These are phyloP conservation scores for Tetrahymena borealis DNA, from an alignment of 73 alveolate species.

Conservation along the genomic window DNA sequence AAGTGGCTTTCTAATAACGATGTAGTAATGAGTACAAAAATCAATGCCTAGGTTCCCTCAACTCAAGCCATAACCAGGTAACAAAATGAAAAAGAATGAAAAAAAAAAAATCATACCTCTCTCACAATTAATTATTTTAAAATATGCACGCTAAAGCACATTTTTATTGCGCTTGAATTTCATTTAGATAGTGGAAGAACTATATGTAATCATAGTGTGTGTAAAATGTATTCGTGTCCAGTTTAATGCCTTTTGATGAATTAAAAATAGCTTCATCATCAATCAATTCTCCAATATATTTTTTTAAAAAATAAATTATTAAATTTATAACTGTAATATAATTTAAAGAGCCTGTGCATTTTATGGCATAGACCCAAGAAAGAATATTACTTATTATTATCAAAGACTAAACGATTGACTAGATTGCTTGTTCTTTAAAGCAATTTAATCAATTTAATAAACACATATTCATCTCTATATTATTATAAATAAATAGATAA, in stretches of 20 bases:
- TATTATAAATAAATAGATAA: background rate
- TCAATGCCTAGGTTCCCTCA: background rate
- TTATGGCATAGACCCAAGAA: no score
- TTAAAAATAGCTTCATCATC: background rate
- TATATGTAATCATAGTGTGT: background rate
- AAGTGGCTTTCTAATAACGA: conserved; percentile 36
- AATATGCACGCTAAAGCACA: background rate
- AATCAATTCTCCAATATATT: background rate
- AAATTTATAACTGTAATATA: no score
- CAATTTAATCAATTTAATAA: no score
- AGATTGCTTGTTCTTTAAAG: no score
- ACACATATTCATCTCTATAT: no score
- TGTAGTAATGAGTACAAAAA: conserved; percentile 3
- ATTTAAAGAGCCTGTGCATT: no score
- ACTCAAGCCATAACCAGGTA: conserved; percentile 4
- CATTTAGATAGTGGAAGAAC: background rate
- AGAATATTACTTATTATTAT: no score
- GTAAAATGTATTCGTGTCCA: background rate
- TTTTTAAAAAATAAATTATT: no score
- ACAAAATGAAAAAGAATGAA: conserved; percentile 3
- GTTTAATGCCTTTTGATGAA: background rate
- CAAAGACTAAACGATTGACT: no score
- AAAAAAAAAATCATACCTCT: background rate
- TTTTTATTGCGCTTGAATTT: background rate
- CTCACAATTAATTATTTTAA: background rate